Evolutionary conservation across 257 asterid species (phyloP), one percentile per base, ranked within the genome.

Genomic region (Fraxinus excelsior): DNA sequence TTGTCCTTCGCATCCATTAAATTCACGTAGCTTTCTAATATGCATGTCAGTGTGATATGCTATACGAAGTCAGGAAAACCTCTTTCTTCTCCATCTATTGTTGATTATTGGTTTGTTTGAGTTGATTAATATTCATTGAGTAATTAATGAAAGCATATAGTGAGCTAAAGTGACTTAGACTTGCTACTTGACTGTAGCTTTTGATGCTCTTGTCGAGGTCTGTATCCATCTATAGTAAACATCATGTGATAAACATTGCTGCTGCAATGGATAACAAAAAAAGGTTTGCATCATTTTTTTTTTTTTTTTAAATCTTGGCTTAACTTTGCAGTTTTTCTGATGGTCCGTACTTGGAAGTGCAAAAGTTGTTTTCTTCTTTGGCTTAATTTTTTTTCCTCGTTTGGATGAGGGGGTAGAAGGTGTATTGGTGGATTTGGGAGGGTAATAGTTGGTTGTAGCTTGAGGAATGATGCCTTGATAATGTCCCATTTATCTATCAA

Each of bases 21-120:
- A 79, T 51, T 81, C 53, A 71, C 76, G 29, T 34, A 62, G 56
- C 81, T 25, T 23, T 62, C 31, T 60, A 46, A 73, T 68, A 28
- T 12, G n/a, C 37, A 62, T 68, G 35, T 67, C 78, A 56, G 32
- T 40, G 28, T 18, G 28, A 40, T 75, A 72, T 75, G 25, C 38
- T 58, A 9, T 58, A 58, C 21, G 3, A 58, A 58, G 66, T 58
- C 2, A 58, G 4, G 66, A 23, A 58, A 21, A 58, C 2, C 14
- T 23, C 26, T 53, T n/a, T 49, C 21, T 23, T 56, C 3, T 58
- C 31, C 4, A 7, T 58, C 29, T n/a, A n/a, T 58, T 58, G 66
- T 58, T 58, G 66, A 10, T 58, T 58, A 58, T 58, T n/a, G 29
- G 66, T 58, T 58, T 58, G 28, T n/a, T 56, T 58, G 28, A 10